phyloP scores from a whole-genome alignment of 2,329 filamentous ascomycete species.

The Fusarium nelsonii region DNA sequence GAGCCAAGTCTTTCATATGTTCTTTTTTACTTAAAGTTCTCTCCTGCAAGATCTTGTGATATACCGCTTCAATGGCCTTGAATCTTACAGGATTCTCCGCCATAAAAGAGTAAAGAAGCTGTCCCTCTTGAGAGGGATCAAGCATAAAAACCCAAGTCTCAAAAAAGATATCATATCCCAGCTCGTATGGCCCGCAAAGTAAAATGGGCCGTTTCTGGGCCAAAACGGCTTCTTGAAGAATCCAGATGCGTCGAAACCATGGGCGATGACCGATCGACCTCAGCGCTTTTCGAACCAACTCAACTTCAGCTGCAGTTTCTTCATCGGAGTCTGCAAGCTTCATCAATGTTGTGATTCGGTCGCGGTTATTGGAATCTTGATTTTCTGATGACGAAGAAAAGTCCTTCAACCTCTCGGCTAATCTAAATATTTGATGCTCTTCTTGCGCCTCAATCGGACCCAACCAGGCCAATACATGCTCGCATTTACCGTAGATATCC shows the following conservation, averaged over 20 bases:
- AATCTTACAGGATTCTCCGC: constrained; percentile 10
- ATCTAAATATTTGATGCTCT: fast-evolving
- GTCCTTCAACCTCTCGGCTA: neutral
- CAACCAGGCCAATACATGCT: constrained; percentile 27
- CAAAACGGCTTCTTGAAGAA: constrained; percentile 25
- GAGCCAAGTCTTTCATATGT: fast-evolving
- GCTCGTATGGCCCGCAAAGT: neutral
- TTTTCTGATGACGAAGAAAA: neutral
- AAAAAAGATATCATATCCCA: constrained; percentile 24
- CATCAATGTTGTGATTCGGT: neutral
- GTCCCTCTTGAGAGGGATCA: constrained; percentile 7
- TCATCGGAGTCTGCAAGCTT: fast-evolving
- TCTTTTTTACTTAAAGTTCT: fast-evolving
- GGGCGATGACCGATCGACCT: neutral
- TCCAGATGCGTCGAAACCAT: constrained; percentile 33
- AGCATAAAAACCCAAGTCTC: constrained; percentile 19
- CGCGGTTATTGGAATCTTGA: fast-evolving
- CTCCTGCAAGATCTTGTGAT: neutral
- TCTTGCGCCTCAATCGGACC: neutral
- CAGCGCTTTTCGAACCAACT: neutral
- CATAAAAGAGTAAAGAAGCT: constrained; percentile 15
- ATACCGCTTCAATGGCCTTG: constrained; percentile 1
- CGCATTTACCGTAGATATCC: constrained; percentile 26
- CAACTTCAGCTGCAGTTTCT: fast-evolving
- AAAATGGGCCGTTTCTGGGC: neutral